Conservation (phyloP, 2,329 filamentous ascomycete species). For the Didymella arachidicola region DNA sequence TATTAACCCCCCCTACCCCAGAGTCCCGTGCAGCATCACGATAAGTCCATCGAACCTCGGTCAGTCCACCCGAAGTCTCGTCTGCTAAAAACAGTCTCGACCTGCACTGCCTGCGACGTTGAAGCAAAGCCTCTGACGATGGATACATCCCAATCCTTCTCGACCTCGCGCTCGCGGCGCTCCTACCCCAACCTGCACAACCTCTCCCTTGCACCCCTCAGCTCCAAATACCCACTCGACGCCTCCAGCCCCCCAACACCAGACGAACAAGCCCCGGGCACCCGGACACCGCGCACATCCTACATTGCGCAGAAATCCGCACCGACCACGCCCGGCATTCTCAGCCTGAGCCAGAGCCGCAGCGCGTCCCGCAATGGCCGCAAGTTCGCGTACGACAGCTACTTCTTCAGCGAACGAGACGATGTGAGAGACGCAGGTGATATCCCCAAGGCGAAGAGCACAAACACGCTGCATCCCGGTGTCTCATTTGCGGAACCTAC, state of each 20-base stretch:
- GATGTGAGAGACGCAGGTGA: slow-evolving; percentile 39
- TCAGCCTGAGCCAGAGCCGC: slow-evolving; percentile 52
- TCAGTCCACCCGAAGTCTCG: slow-evolving; percentile 27
- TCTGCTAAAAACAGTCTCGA: slow-evolving; percentile 14
- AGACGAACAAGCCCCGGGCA: slow-evolving; percentile 28
- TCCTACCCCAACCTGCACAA: slow-evolving; percentile 67
- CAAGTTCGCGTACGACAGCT: slow-evolving; percentile 44
- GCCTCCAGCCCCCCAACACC: slow-evolving; percentile 48
- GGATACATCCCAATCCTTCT: slow-evolving; percentile 34
- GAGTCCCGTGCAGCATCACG: slow-evolving; percentile 30
- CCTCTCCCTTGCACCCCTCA: slow-evolving; percentile 68
- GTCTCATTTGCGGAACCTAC: slow-evolving; percentile 34
- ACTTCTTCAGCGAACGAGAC: slow-evolving; percentile 38
- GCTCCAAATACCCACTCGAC: slow-evolving; percentile 62
- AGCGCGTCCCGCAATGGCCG: slow-evolving; percentile 49
- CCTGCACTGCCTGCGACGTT: not conserved
- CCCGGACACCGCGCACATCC: slow-evolving; percentile 49
- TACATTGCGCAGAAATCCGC: slow-evolving; percentile 60
- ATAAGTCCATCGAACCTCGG: slow-evolving; percentile 36
- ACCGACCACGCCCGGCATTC: slow-evolving; percentile 58
- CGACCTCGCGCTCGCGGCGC: slow-evolving; percentile 53
- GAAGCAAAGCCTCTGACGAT: slow-evolving; percentile 19
- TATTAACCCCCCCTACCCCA: slow-evolving; percentile 26
- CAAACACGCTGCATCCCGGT: slow-evolving; percentile 49
- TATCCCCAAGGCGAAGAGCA: slow-evolving; percentile 58